Conservation (phyloP, 352 stramenopile genomes). For the Poterioochromonas sp. region DNA sequence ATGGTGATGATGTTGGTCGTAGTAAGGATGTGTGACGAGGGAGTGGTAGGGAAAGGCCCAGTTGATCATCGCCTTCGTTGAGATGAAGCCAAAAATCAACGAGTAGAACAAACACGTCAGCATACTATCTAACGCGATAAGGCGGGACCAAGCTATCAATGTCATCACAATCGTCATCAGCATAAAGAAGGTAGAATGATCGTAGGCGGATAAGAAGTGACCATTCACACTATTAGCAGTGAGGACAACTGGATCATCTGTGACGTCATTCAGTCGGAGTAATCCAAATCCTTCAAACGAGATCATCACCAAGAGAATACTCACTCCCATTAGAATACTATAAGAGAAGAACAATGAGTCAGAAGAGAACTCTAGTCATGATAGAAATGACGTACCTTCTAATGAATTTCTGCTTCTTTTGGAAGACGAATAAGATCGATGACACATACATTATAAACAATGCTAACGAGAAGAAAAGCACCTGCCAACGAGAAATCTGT, state of each 20-base stretch:
- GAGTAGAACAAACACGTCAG: background rate
- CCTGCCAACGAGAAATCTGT: background rate
- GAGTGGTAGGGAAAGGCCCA: conserved; percentile 20
- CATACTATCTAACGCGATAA: background rate
- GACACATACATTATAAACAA: background rate
- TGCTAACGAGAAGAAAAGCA: background rate
- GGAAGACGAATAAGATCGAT: conserved; percentile 24
- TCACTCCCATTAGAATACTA: background rate
- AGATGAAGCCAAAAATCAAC: conserved; percentile 9
- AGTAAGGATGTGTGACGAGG: background rate
- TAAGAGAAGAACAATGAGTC: background rate
- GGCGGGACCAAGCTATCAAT: background rate
- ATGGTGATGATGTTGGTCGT: background rate
- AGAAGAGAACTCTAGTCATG: background rate
- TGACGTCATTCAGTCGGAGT: no score
- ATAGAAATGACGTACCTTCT: background rate
- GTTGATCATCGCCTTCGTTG: conserved; percentile 18
- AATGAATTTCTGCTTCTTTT: background rate
- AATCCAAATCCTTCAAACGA: conserved; percentile 20
- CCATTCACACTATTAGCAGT: background rate
- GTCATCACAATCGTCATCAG: conserved; percentile 7
- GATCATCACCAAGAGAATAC: background rate
- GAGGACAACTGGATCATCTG: background rate
- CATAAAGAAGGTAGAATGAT: conserved; percentile 9
- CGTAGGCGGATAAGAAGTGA: background rate